Evolutionary conservation across 129 eudicot genomes (phyloP).

Genomic region (Pseudognaphalium luteoalbum): DNA sequence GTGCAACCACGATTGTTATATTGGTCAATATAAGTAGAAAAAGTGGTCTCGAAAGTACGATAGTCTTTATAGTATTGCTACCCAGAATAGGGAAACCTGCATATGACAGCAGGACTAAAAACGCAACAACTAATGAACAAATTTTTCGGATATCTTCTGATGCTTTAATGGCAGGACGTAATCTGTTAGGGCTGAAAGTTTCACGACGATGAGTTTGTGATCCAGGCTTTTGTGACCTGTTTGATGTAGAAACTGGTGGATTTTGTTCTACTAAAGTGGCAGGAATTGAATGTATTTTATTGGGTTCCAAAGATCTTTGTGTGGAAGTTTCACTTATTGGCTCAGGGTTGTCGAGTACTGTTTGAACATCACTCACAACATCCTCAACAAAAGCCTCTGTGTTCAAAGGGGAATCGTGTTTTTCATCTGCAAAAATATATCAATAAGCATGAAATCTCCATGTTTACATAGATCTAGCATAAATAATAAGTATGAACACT

Average conservation of each 20-base stretch:
- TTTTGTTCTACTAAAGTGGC: conserved; percentile 17
- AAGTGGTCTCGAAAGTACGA: conserved; percentile 62
- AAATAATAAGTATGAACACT: neutral
- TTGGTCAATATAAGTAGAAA: conserved; percentile 67
- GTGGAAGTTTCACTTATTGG: conserved; percentile 16
- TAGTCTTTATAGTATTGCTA: conserved; percentile 23
- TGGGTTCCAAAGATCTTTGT: conserved; percentile 15
- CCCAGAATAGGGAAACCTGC: conserved; percentile 47
- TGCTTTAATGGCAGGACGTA: conserved; percentile 50
- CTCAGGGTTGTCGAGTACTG: conserved; percentile 14
- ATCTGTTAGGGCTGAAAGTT: conserved; percentile 38
- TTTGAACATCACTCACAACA: conserved; percentile 20
- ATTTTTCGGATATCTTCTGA: conserved; percentile 49
- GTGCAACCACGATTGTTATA: conserved; percentile 50
- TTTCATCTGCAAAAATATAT: conserved; percentile 26
- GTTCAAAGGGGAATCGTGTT: conserved; percentile 13
- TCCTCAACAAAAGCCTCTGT: neutral
- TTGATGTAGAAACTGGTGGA: conserved; percentile 22
- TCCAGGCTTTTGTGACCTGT: conserved; percentile 11
- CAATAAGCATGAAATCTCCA: neutral
- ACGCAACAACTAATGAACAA: conserved; percentile 51
- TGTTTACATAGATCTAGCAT: conserved; percentile 5
- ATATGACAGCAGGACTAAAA: conserved; percentile 59
- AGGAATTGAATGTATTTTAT: conserved; percentile 19
- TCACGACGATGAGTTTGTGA: conserved; percentile 24